Base-by-base conservation (phyloP, 2,329 filamentous ascomycete species). In the Nemania abortiva region DNA sequence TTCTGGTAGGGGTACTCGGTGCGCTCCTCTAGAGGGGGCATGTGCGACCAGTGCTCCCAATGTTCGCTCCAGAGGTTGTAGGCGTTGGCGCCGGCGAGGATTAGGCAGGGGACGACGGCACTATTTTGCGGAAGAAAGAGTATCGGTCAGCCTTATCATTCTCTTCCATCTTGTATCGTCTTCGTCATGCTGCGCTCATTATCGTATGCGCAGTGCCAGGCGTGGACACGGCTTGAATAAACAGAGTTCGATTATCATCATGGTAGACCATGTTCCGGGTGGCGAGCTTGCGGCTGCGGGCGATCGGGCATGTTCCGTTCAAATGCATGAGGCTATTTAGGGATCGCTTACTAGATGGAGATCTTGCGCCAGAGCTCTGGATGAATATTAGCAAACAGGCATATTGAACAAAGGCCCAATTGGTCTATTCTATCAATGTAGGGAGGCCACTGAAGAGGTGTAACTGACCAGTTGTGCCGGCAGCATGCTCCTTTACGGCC, bases 1-100 rank as follows among this genome's bases (percentile, higher is more conserved):
- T 99, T 99, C 89, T 97, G 93, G 90, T 97, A 99, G 69, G 94
- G 86, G 85, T 98, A 99, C 87, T 98, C 93, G 78, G 88, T 84
- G 80, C 93, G 92, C 86, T 99, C 96, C 87, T 97, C 94, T 76
- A 95, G 87, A 74, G 96, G 92, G 70, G 92, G 89, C 82, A 93
- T 84, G 85, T 98, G 95, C 62, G 83, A 84, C 89, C 92, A 94
- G 88, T 99, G 96, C 84, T 97, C 93, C 95, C 95, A 98, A 85
- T 99, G 96, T 86, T 97, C 93, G 78, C 89, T 90, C 94, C 94
- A 99, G 72, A 97, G 90, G 80, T 91, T 90, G 82, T 92, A 97
- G 77, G 95, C 95, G 82, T 99, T 99, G 83, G 90, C 85, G 74
- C 84, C 81, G 69, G 92, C 90, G 74, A 94, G 84, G 75, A 91